Evolutionary conservation across 148 eudicot genomes (phyloP).

Genomic region (Diospyros kaki): DNA sequence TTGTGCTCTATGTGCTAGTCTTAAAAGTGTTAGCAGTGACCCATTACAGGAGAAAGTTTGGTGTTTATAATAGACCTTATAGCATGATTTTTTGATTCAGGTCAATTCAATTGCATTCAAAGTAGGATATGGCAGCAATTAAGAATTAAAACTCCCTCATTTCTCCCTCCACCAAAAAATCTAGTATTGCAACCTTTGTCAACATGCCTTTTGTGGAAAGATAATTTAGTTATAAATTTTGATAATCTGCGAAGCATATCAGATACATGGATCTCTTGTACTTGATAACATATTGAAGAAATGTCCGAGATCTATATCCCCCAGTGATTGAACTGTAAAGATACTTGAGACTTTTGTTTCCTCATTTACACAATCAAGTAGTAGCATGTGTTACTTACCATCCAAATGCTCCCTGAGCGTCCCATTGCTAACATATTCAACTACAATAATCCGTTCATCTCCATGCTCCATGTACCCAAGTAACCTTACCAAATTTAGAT

Average conservation of each 20-base stretch:
- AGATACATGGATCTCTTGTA: neutral
- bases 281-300: neutral
- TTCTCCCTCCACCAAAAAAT: neutral
- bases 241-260: neutral
- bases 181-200: neutral
- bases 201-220: neutral
- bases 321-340: neutral
- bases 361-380: no score
- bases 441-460: slow-evolving; percentile 54
- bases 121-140: neutral
- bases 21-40: no score
- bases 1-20: neutral
- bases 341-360: no score
- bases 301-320: no score
- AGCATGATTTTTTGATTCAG: neutral
- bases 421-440: slow-evolving; percentile 73
- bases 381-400: slow-evolving; percentile 30
- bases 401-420: slow-evolving; percentile 66
- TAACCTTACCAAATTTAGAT: slow-evolving; percentile 59
- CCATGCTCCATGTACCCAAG: slow-evolving; percentile 63
- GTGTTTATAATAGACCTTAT: no score
- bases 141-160: neutral
- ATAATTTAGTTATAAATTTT: neutral
- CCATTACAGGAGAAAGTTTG: neutral
- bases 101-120: neutral